Base-by-base conservation (phyloP, 345 rosid species). In the Populus alba region DNA sequence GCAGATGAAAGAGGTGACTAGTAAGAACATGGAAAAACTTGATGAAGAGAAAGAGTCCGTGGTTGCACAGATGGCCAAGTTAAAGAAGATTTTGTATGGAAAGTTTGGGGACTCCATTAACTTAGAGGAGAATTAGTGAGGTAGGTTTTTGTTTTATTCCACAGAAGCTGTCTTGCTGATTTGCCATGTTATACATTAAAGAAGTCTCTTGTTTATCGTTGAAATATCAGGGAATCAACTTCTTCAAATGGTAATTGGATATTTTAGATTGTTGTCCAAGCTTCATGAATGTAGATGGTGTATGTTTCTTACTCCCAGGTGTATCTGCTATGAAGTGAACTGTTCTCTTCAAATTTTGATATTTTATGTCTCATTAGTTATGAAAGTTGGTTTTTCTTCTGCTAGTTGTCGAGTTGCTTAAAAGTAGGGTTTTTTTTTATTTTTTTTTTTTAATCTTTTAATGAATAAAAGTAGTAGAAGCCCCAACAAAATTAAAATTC, bases 101-200 rank as follows among this genome's bases (percentile, higher is more conserved):
- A 96, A 96, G 88, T 94, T 96, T 81, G 87, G 89, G 75, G 94
- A 92, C 73, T 92, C 99, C 69, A 96, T 91, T 85, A 96, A 96
- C 84, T 89, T 96, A 18, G 99, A 94, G 89, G 99, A 96, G 85
- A 97, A 94, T 73, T 95, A 77, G 74, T 59, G 10, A 16, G 53
- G 47, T 6, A 25, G 45, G 35, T 25, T 20, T 27, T 41, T 59
- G 38, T 43, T 15, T 15, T n/a, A 11, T 59, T 59, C 65, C 65
- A 3, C 65, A 3, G 65, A 23, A 59, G 2, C 59, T 23, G 15
- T 39, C 1, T 20, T 49, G 39, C 22, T 68, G 41, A 62, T 25
- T 71, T 47, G 3, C 49, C 49, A 62, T 68, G 39, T 61, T 37
- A 10, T 75, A 33, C 18, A 47, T 53, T 37, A 41, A 63, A 23